Conservation (phyloP, 164 flowering plant species). For the Houttuynia cordata region DNA sequence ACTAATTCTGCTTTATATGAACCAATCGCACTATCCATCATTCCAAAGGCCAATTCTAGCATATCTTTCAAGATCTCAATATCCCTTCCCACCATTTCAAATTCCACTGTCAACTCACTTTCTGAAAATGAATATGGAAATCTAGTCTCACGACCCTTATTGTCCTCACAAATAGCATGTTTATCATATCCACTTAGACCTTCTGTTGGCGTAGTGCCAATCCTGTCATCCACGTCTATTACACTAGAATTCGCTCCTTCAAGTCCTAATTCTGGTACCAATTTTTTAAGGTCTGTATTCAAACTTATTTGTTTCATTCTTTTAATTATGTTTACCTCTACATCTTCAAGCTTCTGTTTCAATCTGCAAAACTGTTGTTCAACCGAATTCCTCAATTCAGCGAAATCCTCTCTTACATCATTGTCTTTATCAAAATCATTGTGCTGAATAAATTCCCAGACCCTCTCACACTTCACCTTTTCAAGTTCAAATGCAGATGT, state of each 20-base stretch:
- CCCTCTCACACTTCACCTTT: slow-evolving; percentile 19
- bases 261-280: slow-evolving; percentile 6
- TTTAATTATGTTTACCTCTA: slow-evolving; percentile 12
- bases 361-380: slow-evolving; percentile 51
- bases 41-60: slow-evolving; percentile 49
- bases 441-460: slow-evolving; percentile 10
- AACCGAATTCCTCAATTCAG: slow-evolving; percentile 37
- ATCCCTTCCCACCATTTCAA: slow-evolving; percentile 52
- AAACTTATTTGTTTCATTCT: slow-evolving; percentile 13
- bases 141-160: slow-evolving; percentile 1
- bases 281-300: neutral
- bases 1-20: slow-evolving; percentile 32
- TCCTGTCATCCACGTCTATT: neutral
- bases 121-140: slow-evolving; percentile 2
- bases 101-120: slow-evolving; percentile 18
- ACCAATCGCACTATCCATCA: slow-evolving; percentile 41
- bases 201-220: neutral
- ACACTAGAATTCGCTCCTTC: slow-evolving; percentile 8
- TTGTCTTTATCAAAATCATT: slow-evolving; percentile 16
- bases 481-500: slow-evolving; percentile 20
- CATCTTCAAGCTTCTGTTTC: slow-evolving; percentile 40
- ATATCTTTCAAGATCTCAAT: slow-evolving; percentile 55
- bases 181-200: neutral
- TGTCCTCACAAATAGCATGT: neutral
- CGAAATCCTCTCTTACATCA: slow-evolving; percentile 26